Percentiles rank a stretch among this genome's conserved stretches.
Evolutionary conservation across 2,329 filamentous ascomycete species (phyloP).

Genomic region (Cladorrhinum sp.): DNA sequence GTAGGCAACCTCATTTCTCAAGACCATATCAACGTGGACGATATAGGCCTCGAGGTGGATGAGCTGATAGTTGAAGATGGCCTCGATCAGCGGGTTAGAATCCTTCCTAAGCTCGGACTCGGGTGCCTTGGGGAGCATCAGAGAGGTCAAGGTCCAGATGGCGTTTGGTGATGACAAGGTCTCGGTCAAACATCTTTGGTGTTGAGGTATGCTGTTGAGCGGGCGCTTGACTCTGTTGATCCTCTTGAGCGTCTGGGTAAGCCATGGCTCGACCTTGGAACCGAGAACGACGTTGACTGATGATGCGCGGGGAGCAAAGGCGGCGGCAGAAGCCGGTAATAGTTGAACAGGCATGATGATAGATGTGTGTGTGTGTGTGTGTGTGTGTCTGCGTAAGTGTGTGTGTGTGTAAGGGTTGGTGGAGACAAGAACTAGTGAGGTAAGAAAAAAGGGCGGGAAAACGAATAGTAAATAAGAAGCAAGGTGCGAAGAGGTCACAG

Average conservation of each 20-base stretch:
- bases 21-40: slow-evolving; percentile 98
- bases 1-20: slow-evolving; percentile 95
- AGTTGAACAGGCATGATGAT: slow-evolving; percentile 80
- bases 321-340: slow-evolving; percentile 89
- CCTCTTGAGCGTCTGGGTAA: slow-evolving; percentile 93
- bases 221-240: slow-evolving; percentile 96
- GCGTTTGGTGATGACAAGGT: slow-evolving; percentile 84
- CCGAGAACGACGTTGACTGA: slow-evolving; percentile 93
- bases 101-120: slow-evolving; percentile 82
- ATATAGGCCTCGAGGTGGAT: slow-evolving; percentile 95
- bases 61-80: slow-evolving; percentile 88
- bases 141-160: slow-evolving; percentile 89
- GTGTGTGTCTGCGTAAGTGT: not conserved
- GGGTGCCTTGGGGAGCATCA: slow-evolving; percentile 89
- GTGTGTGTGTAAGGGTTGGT: not conserved
- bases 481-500: slow-evolving; percentile 44
- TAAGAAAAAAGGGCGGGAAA: slow-evolving; percentile 32
- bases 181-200: slow-evolving; percentile 92
- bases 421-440: slow-evolving; percentile 35
- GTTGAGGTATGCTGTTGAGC: slow-evolving; percentile 93
- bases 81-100: slow-evolving; percentile 77
- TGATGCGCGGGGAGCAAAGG: slow-evolving; percentile 86
- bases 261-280: slow-evolving; percentile 91
- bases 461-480: slow-evolving; percentile 41
- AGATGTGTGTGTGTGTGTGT: slow-evolving; percentile 7